Percentiles rank a stretch among this genome's conserved stretches.
Conservation (phyloP, 2,329 filamentous ascomycete genomes). For the Paraphoma chrysanthemicola region DNA sequence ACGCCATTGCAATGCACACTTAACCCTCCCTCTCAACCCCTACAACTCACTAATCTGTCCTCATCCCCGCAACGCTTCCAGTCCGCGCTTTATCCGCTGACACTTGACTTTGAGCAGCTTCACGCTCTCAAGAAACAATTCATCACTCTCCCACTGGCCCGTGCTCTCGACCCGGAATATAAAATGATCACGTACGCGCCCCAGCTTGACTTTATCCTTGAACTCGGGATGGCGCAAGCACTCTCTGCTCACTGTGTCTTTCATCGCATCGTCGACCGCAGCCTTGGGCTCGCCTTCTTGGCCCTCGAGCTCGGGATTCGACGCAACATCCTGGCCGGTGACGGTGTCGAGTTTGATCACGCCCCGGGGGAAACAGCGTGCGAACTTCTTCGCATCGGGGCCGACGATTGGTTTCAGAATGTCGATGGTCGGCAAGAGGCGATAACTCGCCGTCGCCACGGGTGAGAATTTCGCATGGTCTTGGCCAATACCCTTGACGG, state of each 20-base stretch:
- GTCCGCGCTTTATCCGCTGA: constrained; percentile 72
- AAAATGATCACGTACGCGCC: constrained; percentile 90
- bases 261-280: constrained; percentile 86
- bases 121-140: constrained; percentile 89
- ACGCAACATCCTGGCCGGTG: constrained; percentile 68
- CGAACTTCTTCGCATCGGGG: constrained; percentile 86
- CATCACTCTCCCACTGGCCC: constrained; percentile 92
- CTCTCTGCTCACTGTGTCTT: constrained; percentile 93
- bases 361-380: constrained; percentile 84
- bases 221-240: constrained; percentile 92
- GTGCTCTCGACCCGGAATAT: constrained; percentile 96
- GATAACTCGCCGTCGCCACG: constrained; percentile 92
- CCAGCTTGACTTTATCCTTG: constrained; percentile 92
- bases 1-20: constrained; percentile 34
- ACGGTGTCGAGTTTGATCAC: constrained; percentile 83
- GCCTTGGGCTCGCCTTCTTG: constrained; percentile 84
- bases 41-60: not conserved
- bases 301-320: constrained; percentile 70
- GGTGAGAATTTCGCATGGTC: constrained; percentile 98
- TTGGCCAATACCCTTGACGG: constrained; percentile 89
- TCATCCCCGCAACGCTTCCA: constrained; percentile 56
- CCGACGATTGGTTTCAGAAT: constrained; percentile 87
- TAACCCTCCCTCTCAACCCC: too few species aligned
- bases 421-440: constrained; percentile 84
- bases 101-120: constrained; percentile 88